Evolutionary conservation across 768 basidiomycete genomes (phyloP).

Genomic region (Multifurca ochricompacta): DNA sequence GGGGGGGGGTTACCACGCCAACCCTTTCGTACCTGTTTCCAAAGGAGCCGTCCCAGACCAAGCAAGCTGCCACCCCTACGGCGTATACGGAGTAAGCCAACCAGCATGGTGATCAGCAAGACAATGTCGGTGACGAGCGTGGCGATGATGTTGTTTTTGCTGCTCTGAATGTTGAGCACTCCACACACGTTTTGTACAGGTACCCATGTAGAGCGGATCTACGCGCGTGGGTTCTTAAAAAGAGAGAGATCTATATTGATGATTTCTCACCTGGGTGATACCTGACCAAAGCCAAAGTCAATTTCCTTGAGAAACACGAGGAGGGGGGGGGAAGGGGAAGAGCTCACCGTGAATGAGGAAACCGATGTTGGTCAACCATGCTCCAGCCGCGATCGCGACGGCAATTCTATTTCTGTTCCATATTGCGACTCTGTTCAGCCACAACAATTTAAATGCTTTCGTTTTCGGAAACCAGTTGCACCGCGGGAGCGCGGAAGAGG

Average conservation of each 20-base stretch:
- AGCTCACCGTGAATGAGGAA: slow-evolving; percentile 1
- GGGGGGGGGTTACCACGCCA: too few species aligned
- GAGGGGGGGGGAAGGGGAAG: too few species aligned
- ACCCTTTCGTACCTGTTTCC: slow-evolving; percentile 12
- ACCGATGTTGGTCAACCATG: neutral
- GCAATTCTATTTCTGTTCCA: neutral
- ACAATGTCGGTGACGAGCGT: neutral
- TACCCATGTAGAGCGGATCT: neutral
- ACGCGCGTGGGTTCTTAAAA: too few species aligned
- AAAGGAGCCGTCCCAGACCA: neutral
- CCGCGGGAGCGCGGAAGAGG: neutral
- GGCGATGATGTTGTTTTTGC: neutral
- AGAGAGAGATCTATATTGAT: too few species aligned
- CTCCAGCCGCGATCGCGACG: neutral
- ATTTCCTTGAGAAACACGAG: too few species aligned
- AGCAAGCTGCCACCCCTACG: neutral
- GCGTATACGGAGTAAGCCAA: slow-evolving; percentile 4
- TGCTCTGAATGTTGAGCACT: neutral
- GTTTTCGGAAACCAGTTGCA: neutral
- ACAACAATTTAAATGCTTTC: neutral
- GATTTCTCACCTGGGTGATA: neutral
- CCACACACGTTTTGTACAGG: neutral
- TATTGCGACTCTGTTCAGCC: neutral
- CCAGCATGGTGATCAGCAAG: slow-evolving; percentile 1
- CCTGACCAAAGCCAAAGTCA: neutral